Evolutionary conservation across 352 stramenopile species (phyloP), one percentile per base, ranked within the genome.

Genomic region (Aphanomyces euteiches): DNA sequence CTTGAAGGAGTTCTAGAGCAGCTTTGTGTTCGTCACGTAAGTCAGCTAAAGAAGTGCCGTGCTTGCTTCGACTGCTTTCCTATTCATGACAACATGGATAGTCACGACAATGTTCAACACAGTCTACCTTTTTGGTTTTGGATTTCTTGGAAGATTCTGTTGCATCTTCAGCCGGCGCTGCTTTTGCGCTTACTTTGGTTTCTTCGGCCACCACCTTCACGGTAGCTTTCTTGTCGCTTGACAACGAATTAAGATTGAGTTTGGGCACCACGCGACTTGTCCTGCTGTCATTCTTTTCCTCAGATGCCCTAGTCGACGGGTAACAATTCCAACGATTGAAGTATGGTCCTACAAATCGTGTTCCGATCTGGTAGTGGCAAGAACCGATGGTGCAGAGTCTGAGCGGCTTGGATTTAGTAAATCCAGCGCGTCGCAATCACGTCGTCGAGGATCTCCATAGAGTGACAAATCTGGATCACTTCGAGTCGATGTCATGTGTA

Each of bases 1-100:
- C 84, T 36, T 88, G 75, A 1, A 94, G 78, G 73, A 94, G 79
- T 45, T 85, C 77, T 19, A 92, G 73, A 21, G 87, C 87, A 28
- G 82, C 82, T 3, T 78, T 82, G 67, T 94, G 87, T 36, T 94
- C 87, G 17, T 88, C 76, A 65, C 88, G 90, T 1, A 94, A 66
- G 66, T 89, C 83, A 3, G 83, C 81, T 28, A 94, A 75, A 12
- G 87, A 92, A 15, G 89, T 74, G 7, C 83, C 81, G 19, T 17
- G n/a, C 15, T 19, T 39, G 6, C 45, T 47, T 13, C 34, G 4
- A 41, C 39, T 47, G 37, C 36, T 53, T 5, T 72, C 41, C 50
- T 72, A 38, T 17, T n/a, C 64, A 71, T 63, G 47, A 17, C 7
- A 61, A 60, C 28, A 37, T 40, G 12, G 2, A 28, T 28, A 2